These are phyloP conservation scores for Samsoniella hepiali DNA, from an alignment of 2,329 filamentous ascomycete genomes.

Conservation along the genomic window DNA sequence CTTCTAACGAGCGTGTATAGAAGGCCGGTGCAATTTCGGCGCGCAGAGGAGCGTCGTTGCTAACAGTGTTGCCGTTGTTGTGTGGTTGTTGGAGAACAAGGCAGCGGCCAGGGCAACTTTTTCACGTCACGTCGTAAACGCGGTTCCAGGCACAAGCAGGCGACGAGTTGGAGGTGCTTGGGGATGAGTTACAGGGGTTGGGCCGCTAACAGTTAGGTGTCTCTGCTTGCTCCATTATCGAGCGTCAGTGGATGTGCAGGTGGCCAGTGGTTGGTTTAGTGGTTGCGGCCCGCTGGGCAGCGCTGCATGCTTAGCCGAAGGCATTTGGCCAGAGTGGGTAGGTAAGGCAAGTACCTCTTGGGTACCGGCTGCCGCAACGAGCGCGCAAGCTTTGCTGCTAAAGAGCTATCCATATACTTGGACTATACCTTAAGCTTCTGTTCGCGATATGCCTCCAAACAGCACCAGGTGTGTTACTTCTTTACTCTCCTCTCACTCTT, in stretches of 20 bases:
- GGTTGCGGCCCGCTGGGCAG: background rate
- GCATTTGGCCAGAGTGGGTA: background rate
- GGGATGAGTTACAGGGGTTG: background rate
- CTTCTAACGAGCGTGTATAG: constrained; percentile 9
- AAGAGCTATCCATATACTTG: background rate
- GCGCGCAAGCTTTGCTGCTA: background rate
- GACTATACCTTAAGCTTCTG: background rate
- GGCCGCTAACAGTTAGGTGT: background rate
- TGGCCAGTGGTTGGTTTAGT: background rate
- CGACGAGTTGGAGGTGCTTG: background rate
- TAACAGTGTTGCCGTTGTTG: constrained; percentile 1
- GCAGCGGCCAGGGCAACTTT: constrained; percentile 9
- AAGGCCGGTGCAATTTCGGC: background rate
- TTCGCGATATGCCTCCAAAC: background rate
- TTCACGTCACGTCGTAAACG: constrained; percentile 17
- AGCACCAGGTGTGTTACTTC: background rate
- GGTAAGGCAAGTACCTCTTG: background rate
- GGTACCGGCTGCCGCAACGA: background rate
- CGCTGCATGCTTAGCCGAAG: background rate
- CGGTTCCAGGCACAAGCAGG: constrained; percentile 13
- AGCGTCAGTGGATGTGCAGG: background rate
- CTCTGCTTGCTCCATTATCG: background rate
- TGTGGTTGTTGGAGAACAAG: constrained; percentile 11
- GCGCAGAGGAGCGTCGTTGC: constrained; percentile 1
- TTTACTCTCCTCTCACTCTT: background rate